Evolutionary conservation across 2,329 filamentous ascomycete genomes (phyloP).

Genomic region (Diplocarpon mali): DNA sequence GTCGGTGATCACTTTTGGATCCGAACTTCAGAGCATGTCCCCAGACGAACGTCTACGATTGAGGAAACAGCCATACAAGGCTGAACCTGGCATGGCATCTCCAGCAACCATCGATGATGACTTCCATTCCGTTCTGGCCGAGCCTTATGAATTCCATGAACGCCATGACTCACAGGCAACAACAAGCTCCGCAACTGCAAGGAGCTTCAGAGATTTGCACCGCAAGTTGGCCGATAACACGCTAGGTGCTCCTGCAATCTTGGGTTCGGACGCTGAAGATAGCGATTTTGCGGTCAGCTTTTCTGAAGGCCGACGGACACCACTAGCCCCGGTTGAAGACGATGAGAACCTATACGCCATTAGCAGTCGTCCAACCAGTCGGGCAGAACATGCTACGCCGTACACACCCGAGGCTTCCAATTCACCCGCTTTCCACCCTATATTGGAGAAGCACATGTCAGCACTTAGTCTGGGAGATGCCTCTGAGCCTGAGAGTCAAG

Average conservation of each 20-base stretch:
- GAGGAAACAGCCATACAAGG: constrained; percentile 40
- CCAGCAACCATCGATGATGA: constrained; percentile 31
- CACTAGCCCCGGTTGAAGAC: constrained; percentile 39
- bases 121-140: constrained; percentile 40
- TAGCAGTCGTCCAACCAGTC: constrained; percentile 11
- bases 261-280: constrained; percentile 37
- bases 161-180: constrained; percentile 53
- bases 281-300: constrained; percentile 50
- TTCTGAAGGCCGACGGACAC: constrained; percentile 46
- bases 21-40: constrained; percentile 72
- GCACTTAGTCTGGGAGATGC: background rate
- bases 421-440: constrained; percentile 4
- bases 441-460: constrained; percentile 2
- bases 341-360: constrained; percentile 17
- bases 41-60: constrained; percentile 61
- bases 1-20: constrained; percentile 89
- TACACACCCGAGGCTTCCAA: constrained; percentile 24
- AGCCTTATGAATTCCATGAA: constrained; percentile 30
- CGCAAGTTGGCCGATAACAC: constrained; percentile 46
- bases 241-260: constrained; percentile 27
- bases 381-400: constrained; percentile 19
- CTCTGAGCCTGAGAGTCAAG: background rate
- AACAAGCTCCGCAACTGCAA: constrained; percentile 54
- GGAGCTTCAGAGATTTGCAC: constrained; percentile 53
- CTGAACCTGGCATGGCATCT: constrained; percentile 25